Evolutionary conservation across 2,329 filamentous ascomycete species (phyloP).

Genomic region (Lachnellula hyalina): DNA sequence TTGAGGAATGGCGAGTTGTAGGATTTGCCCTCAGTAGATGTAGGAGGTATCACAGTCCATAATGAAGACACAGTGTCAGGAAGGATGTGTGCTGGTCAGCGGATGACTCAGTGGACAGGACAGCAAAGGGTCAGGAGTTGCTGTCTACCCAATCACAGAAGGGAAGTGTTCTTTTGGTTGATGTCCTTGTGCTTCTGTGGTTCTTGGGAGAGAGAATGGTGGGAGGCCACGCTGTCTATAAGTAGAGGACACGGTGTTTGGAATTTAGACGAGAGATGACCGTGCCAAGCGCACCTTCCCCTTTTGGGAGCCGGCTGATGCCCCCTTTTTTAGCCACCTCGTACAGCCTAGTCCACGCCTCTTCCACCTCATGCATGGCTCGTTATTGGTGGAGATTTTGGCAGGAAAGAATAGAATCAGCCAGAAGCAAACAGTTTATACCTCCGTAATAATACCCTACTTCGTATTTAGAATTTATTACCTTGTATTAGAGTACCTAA

Average conservation of each 20-base stretch:
- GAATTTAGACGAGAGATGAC: constrained; percentile 14
- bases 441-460: too few species aligned
- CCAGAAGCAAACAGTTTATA: too few species aligned
- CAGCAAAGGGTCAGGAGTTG: not conserved
- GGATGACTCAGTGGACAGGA: constrained; percentile 5
- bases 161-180: not conserved
- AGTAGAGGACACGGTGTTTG: constrained; percentile 17
- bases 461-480: too few species aligned
- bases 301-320: not conserved
- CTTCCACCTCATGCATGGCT: not conserved
- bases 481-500: too few species aligned
- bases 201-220: not conserved
- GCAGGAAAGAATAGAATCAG: too few species aligned
- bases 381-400: too few species aligned
- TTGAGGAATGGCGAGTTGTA: not conserved
- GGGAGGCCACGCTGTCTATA: constrained; percentile 16
- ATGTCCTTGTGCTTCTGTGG: not conserved
- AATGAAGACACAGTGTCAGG: constrained; percentile 9
- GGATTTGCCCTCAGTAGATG: constrained; percentile 9
- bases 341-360: not conserved
- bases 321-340: not conserved
- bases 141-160: not conserved
- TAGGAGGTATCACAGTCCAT: constrained; percentile 3
- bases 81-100: not conserved
- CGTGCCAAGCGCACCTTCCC: constrained; percentile 2